A percentile compares a stretch with the other conserved stretches of the same genome.
Conservation (phyloP, 371 early-diverging fungal species). For the Sporodiniella umbellata region DNA sequence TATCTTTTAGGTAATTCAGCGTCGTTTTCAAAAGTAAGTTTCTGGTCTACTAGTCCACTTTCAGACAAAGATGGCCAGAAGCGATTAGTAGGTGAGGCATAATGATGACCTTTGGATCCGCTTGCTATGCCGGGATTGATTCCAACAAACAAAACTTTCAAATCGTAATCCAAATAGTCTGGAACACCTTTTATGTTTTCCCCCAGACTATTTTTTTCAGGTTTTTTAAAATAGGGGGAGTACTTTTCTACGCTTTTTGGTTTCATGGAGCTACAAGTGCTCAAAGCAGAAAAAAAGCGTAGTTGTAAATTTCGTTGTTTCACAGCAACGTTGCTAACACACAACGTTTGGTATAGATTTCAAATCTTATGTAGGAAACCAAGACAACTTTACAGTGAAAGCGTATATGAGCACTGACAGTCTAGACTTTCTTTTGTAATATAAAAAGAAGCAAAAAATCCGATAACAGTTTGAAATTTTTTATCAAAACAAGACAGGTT, state of each 20-base stretch:
- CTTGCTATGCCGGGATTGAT: conserved; percentile 74
- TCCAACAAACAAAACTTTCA: conserved; percentile 76
- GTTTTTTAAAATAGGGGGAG: conserved; percentile 3
- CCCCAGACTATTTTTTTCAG: neutral
- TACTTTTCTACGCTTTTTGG: neutral
- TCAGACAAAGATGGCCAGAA: conserved; percentile 76
- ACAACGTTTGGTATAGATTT: too few relatives aligned
- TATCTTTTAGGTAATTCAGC: conserved; percentile 38
- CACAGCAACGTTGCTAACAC: too few relatives aligned
- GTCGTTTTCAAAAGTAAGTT: conserved; percentile 54
- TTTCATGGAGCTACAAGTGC: neutral
- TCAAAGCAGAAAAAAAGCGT: neutral
- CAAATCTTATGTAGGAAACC: too few relatives aligned
- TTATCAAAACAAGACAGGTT: too few relatives aligned
- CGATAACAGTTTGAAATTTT: too few relatives aligned
- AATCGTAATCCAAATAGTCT: conserved; percentile 58
- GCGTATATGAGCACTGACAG: too few relatives aligned
- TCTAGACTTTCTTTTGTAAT: too few relatives aligned
- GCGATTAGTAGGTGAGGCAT: conserved; percentile 69
- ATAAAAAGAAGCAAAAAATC: too few relatives aligned
- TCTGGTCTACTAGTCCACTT: conserved; percentile 43
- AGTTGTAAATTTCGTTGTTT: neutral
- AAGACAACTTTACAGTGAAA: too few relatives aligned
- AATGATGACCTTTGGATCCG: conserved; percentile 64
- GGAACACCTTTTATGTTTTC: conserved; percentile 29